phyloP scores from a whole-genome alignment of 192 early-diverging fungal genomes.

The Umbelopsis vinacea region DNA sequence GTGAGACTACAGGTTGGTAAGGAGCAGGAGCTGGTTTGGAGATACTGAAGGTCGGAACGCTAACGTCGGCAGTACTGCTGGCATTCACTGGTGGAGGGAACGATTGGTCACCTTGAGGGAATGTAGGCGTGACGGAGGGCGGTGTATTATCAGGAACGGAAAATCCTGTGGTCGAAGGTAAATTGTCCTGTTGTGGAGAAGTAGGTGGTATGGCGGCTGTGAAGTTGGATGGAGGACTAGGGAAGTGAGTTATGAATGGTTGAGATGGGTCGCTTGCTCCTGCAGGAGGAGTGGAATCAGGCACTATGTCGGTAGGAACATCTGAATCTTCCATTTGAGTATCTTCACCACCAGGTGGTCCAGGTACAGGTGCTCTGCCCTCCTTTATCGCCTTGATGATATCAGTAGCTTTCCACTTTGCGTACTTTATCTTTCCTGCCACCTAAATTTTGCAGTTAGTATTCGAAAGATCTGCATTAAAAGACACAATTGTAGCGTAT shows the following conservation, averaged over 20 bases:
- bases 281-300: background rate
- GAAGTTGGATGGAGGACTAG: conserved; percentile 46
- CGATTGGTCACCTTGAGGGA: background rate
- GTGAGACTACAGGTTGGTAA: conserved; percentile 4
- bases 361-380: conserved; percentile 70
- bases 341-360: conserved; percentile 52
- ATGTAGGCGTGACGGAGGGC: background rate
- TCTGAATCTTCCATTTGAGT: background rate
- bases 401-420: conserved; percentile 94
- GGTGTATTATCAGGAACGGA: background rate
- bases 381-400: conserved; percentile 91
- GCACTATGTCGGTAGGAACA: background rate
- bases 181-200: conserved; percentile 2
- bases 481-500: background rate
- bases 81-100: background rate
- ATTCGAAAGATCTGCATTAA: no score
- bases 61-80: background rate
- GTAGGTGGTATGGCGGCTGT: conserved; percentile 36
- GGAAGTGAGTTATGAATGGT: conserved; percentile 40
- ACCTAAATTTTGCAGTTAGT: conserved; percentile 41
- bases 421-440: conserved; percentile 91
- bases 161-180: background rate
- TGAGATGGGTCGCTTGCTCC: background rate
- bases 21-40: background rate
- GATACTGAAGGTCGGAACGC: background rate